Conservation (phyloP, 2,329 filamentous ascomycete genomes). For the Fusarium sulawesiense region DNA sequence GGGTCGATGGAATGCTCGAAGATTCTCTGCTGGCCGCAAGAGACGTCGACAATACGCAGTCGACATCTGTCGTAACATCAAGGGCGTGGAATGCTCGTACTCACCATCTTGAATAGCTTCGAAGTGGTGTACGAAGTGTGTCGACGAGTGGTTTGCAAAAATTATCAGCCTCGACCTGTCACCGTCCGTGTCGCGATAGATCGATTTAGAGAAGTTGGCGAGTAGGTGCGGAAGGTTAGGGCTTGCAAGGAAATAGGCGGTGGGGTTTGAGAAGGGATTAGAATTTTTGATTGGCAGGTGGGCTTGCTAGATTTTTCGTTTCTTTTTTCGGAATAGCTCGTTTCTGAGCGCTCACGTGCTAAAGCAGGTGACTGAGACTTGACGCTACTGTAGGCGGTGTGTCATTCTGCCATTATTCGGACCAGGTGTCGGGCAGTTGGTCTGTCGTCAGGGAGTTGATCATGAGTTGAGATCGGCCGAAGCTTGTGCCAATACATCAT, state of each 20-base stretch:
- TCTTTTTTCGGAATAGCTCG: not conserved
- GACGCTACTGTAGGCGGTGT: slow-evolving; percentile 45
- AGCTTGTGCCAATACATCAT: slow-evolving; percentile 27
- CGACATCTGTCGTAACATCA: slow-evolving; percentile 25
- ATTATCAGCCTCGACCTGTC: slow-evolving; percentile 52
- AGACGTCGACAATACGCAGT: slow-evolving; percentile 28
- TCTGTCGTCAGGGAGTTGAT: slow-evolving; percentile 43
- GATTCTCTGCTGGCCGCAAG: slow-evolving; percentile 22
- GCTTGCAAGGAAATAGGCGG: slow-evolving; percentile 45
- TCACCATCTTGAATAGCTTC: slow-evolving; percentile 63
- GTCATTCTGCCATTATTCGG: slow-evolving; percentile 42
- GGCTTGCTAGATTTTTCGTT: slow-evolving; percentile 13
- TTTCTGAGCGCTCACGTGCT: slow-evolving; percentile 42
- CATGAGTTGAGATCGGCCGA: slow-evolving; percentile 21
- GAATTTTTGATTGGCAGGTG: slow-evolving; percentile 50
- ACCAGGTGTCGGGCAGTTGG: slow-evolving; percentile 38
- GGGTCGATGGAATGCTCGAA: slow-evolving; percentile 38
- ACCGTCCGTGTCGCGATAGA: slow-evolving; percentile 52
- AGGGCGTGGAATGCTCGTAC: slow-evolving; percentile 47
- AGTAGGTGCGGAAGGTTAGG: slow-evolving; percentile 55
- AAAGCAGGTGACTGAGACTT: not conserved
- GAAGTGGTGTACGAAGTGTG: slow-evolving; percentile 57
- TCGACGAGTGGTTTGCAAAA: slow-evolving; percentile 52
- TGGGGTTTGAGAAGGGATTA: slow-evolving; percentile 37
- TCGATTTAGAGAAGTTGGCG: slow-evolving; percentile 53